These are phyloP conservation scores for Chlorella vulgaris DNA, from an alignment of 139 green algal genomes.

Conservation along the genomic window DNA sequence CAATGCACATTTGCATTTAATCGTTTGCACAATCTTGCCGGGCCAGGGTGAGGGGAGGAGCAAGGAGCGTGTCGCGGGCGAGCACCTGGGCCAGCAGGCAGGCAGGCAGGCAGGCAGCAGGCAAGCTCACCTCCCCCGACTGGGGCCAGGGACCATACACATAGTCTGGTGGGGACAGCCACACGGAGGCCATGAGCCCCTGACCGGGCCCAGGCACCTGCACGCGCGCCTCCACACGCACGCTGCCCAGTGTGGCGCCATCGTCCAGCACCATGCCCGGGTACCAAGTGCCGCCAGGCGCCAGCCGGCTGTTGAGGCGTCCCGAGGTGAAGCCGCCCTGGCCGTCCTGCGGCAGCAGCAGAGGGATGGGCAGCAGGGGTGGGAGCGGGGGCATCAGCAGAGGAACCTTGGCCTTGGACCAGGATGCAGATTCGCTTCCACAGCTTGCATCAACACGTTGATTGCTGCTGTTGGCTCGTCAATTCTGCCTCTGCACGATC, in stretches of 20 bases:
- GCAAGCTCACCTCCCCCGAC: background rate
- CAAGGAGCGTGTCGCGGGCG: too few relatives aligned
- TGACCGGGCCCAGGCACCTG: background rate
- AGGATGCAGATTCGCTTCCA: too few relatives aligned
- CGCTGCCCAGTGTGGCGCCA: background rate
- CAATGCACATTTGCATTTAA: too few relatives aligned
- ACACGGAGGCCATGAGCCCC: background rate
- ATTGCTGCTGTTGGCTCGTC: too few relatives aligned
- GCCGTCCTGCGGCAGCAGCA: background rate
- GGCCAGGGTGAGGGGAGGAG: too few relatives aligned
- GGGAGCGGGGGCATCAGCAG: background rate
- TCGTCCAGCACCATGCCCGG: background rate
- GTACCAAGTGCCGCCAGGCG: background rate
- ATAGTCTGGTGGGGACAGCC: background rate
- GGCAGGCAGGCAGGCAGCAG: background rate
- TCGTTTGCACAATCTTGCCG: too few relatives aligned
- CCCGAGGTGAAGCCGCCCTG: background rate
- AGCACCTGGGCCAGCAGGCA: too few relatives aligned
- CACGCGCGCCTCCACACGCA: background rate
- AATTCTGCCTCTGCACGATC: too few relatives aligned
- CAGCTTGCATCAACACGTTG: too few relatives aligned
- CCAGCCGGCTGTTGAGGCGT: background rate
- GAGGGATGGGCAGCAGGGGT: background rate
- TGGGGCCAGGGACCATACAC: background rate
- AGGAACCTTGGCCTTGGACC: too few relatives aligned